Evolutionary conservation across 352 stramenopile genomes (phyloP), one percentile per base, ranked within the genome.

Genomic region (Phytophthora vignae): DNA sequence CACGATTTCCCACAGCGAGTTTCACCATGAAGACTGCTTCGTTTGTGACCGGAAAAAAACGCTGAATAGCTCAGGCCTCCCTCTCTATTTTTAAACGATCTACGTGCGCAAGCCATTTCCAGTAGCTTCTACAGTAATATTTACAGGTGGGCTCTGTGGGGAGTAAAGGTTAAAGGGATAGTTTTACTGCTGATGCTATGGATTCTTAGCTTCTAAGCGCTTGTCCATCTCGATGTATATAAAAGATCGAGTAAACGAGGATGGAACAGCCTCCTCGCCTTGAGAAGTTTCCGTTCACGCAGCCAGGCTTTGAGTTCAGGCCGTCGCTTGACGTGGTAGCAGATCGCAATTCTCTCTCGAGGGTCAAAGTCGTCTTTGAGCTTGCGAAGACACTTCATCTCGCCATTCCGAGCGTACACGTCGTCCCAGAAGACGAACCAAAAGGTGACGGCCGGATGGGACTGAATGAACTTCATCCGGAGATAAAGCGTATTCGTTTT

Each of bases 151-250:
- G n/a, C n/a, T n/a, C n/a, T n/a, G n/a, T n/a, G n/a, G n/a, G n/a
- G n/a, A n/a, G n/a, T n/a, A n/a, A n/a, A n/a, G n/a, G n/a, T n/a
- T n/a, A n/a, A n/a, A n/a, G n/a, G n/a, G n/a, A n/a, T n/a, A n/a
- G n/a, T n/a, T n/a, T n/a, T n/a, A n/a, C n/a, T n/a, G n/a, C n/a
- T n/a, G n/a, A n/a, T n/a, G n/a, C n/a, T n/a, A n/a, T n/a, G n/a
- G n/a, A n/a, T n/a, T n/a, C n/a, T n/a, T n/a, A n/a, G n/a, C n/a
- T n/a, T 27, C 46, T 22, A 53, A 7, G 9, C 46, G 46, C 19
- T 53, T 53, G 8, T 53, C 49, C 55, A 82, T 70, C n/a, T 71
- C 59, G 9, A 6, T 5, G 58, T 67, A 81, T 1, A 69, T n/a
- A n/a, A 17, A 2, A 62, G 27, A 27, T 59, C 48, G 4, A 66